Percentiles rank a stretch among this genome's conserved stretches.
Evolutionary conservation across 208 protist species (phyloP).

Genomic region (Acanthamoeba healyi): DNA sequence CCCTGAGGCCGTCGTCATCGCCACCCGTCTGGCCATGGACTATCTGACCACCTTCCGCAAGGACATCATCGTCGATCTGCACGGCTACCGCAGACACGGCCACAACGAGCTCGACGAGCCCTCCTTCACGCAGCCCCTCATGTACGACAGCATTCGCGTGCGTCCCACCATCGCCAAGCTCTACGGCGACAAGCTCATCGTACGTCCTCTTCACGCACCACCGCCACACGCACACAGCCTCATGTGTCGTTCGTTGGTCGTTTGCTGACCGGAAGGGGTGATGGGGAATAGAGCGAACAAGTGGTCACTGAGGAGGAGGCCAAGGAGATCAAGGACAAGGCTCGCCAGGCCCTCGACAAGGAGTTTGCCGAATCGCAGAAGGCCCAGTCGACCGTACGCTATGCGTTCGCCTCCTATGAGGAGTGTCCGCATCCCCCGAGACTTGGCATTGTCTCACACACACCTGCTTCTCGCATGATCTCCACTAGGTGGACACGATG

Average conservation of each 20-base stretch:
- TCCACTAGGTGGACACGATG: constrained; percentile 71
- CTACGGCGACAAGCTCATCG: constrained; percentile 81
- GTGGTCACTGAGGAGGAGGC: constrained; percentile 33
- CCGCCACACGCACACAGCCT: too few species aligned
- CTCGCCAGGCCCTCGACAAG: background rate
- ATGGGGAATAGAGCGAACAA: background rate
- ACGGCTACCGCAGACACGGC: constrained; percentile 88
- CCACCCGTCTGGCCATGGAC: constrained; percentile 68
- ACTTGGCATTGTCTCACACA: background rate
- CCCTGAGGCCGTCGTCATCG: constrained; percentile 82
- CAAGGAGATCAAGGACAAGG: constrained; percentile 15
- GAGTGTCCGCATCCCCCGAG: too few species aligned
- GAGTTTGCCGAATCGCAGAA: constrained; percentile 56
- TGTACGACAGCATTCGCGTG: constrained; percentile 86
- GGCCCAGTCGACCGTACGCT: background rate
- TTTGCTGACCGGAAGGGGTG: background rate
- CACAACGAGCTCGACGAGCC: constrained; percentile 91
- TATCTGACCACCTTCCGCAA: constrained; percentile 27
- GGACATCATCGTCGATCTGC: constrained; percentile 89
- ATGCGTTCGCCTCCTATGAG: background rate
- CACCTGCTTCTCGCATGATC: background rate
- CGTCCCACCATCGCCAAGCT: constrained; percentile 77
- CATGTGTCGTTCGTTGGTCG: too few species aligned
- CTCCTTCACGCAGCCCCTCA: constrained; percentile 89
- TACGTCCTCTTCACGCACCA: background rate